Conservation (phyloP, 2,329 filamentous ascomycete species). For the Cephalotrichum gorgonifer region DNA sequence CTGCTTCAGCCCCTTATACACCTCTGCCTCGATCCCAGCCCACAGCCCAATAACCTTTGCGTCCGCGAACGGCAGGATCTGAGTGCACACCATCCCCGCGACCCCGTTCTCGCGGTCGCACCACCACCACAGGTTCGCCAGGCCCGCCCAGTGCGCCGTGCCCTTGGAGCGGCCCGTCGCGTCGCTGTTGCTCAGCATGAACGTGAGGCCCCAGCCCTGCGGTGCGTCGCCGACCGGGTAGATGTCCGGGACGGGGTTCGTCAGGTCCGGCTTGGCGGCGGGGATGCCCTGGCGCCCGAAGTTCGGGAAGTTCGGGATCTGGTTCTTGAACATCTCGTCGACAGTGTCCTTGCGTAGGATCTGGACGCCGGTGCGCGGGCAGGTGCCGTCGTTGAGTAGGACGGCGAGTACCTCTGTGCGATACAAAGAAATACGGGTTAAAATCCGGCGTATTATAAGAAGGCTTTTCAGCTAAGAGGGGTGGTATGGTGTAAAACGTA, state of each 20-base stretch:
- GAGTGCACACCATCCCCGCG: conserved; percentile 38
- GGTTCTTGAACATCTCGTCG: conserved; percentile 55
- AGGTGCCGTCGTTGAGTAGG: conserved; percentile 54
- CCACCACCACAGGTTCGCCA: conserved; percentile 55
- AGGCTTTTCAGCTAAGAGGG: neutral
- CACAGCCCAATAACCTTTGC: conserved; percentile 28
- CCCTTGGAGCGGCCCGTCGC: conserved; percentile 38
- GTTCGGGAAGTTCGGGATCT: conserved; percentile 43
- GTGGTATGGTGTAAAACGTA: conserved; percentile 18
- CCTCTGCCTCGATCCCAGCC: conserved; percentile 24
- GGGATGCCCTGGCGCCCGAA: conserved; percentile 34
- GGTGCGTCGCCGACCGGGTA: conserved; percentile 37
- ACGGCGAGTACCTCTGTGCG: conserved; percentile 44
- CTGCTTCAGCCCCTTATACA: conserved; percentile 22
- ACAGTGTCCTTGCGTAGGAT: conserved; percentile 49
- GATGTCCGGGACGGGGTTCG: conserved; percentile 36
- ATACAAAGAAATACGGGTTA: neutral
- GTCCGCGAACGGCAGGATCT: conserved; percentile 41
- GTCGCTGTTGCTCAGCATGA: conserved; percentile 40
- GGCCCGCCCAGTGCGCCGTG: conserved; percentile 47
- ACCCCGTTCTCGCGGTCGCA: conserved; percentile 48
- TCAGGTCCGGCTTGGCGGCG: conserved; percentile 35
- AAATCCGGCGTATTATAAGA: neutral
- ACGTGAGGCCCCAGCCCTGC: conserved; percentile 55
- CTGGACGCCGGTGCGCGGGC: conserved; percentile 39